A percentile compares a stretch with the other conserved stretches of the same genome.
Evolutionary conservation across 208 protist genomes (phyloP).

Genomic region (Jaenimonas drosophilae): DNA sequence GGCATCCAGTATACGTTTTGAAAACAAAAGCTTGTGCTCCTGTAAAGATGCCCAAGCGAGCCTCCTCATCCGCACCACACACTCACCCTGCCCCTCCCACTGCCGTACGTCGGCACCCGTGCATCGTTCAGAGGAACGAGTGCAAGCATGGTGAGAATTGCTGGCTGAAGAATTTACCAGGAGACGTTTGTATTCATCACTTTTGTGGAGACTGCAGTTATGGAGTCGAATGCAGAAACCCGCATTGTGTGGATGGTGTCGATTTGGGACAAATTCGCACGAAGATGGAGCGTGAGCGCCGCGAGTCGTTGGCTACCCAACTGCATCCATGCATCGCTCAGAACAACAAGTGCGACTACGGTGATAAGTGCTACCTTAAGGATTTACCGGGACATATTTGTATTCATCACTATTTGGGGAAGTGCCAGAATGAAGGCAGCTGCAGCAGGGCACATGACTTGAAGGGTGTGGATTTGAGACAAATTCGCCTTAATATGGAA

Average conservation of each 20-base stretch:
- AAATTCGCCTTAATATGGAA: too few species aligned
- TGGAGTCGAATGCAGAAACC: constrained; percentile 31
- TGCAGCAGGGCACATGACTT: too few species aligned
- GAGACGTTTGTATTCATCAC: constrained; percentile 68
- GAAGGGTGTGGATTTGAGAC: too few species aligned
- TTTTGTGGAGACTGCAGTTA: constrained; percentile 56
- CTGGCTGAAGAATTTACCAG: constrained; percentile 40
- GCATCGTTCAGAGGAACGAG: constrained; percentile 60
- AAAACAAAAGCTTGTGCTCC: too few species aligned
- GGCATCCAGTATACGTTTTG: too few species aligned
- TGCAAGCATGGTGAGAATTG: constrained; percentile 59
- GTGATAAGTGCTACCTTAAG: constrained; percentile 1
- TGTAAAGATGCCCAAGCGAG: too few species aligned
- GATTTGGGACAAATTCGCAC: constrained; percentile 62
- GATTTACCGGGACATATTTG: constrained; percentile 4
- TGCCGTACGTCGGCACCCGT: constrained; percentile 33
- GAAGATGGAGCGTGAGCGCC: background rate
- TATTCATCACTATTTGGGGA: constrained; percentile 2
- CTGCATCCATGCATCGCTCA: constrained; percentile 6
- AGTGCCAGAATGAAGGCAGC: too few species aligned
- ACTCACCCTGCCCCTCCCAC: background rate
- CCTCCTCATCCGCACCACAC: too few species aligned
- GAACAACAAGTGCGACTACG: constrained; percentile 4
- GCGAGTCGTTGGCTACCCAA: too few species aligned
- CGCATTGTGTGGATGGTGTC: constrained; percentile 59